Evolutionary conservation across 2,329 filamentous ascomycete species (phyloP).

Genomic region (Phaeomoniella chlamydospora): DNA sequence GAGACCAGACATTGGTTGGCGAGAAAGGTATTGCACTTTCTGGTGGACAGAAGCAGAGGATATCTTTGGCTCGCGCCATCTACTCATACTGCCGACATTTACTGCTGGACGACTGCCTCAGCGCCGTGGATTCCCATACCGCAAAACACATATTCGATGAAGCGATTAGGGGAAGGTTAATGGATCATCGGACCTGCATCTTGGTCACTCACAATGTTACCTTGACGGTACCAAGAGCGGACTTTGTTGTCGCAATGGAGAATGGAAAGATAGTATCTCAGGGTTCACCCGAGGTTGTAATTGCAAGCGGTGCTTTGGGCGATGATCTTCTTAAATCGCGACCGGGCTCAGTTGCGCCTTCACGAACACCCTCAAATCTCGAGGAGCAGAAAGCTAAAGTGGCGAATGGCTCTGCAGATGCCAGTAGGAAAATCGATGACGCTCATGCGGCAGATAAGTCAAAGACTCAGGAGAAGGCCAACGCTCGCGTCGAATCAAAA

Average conservation of each 20-base stretch:
- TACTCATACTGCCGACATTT: constrained; percentile 89
- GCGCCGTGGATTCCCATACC: constrained; percentile 92
- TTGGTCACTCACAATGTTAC: constrained; percentile 90
- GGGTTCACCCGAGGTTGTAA: constrained; percentile 64
- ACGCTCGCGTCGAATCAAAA: constrained; percentile 56
- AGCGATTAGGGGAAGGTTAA: constrained; percentile 77
- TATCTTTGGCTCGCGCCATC: constrained; percentile 89
- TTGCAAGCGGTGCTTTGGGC: constrained; percentile 74
- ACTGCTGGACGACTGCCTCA: constrained; percentile 86
- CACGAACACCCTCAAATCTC: constrained; percentile 62
- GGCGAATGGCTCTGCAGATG: constrained; percentile 29
- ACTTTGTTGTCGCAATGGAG: constrained; percentile 71
- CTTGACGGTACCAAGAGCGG: constrained; percentile 68
- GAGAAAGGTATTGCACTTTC: constrained; percentile 96
- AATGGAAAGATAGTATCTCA: constrained; percentile 70
- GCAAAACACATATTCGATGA: constrained; percentile 97
- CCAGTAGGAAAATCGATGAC: constrained; percentile 21
- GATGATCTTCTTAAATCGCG: constrained; percentile 70
- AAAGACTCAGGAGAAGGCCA: constrained; percentile 22
- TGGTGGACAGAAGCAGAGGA: constrained; percentile 93
- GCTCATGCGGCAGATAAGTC: constrained; percentile 21
- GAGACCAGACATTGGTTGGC: constrained; percentile 85
- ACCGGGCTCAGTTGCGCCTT: constrained; percentile 60
- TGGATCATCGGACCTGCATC: constrained; percentile 80
- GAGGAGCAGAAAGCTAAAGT: constrained; percentile 46